These are phyloP conservation scores for Penicillium janthinellum DNA, from an alignment of 2,329 filamentous ascomycete genomes.

Conservation along the genomic window DNA sequence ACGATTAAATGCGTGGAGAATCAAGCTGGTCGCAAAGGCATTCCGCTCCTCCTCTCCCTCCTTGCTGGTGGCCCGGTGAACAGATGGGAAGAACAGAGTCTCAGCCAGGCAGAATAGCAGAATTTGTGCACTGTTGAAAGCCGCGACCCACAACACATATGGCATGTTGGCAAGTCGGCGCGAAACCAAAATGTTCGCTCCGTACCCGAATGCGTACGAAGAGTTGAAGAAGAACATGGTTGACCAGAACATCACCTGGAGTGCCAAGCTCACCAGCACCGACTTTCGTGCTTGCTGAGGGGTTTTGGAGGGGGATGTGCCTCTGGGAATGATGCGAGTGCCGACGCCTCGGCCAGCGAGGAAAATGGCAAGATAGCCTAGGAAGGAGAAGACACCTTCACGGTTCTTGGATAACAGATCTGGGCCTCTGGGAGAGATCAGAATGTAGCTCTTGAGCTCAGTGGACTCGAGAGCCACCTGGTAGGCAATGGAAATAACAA, in stretches of 20 bases:
- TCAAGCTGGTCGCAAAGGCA: slow-evolving; percentile 71
- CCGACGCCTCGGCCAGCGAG: slow-evolving; percentile 84
- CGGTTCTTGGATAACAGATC: slow-evolving; percentile 86
- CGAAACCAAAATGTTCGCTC: slow-evolving; percentile 69
- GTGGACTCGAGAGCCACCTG: slow-evolving; percentile 76
- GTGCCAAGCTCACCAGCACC: slow-evolving; percentile 64
- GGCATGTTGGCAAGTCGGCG: slow-evolving; percentile 89
- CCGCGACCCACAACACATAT: slow-evolving; percentile 89
- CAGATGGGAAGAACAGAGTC: slow-evolving; percentile 72
- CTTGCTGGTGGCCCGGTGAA: slow-evolving; percentile 60
- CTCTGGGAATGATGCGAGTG: slow-evolving; percentile 73
- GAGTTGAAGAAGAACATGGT: slow-evolving; percentile 70
- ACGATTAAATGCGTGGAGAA: slow-evolving; percentile 83
- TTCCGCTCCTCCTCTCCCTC: slow-evolving; percentile 65
- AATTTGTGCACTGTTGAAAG: slow-evolving; percentile 86
- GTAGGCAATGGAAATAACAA: slow-evolving; percentile 70
- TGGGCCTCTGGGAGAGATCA: slow-evolving; percentile 73
- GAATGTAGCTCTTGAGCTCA: slow-evolving; percentile 76
- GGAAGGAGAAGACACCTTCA: slow-evolving; percentile 92
- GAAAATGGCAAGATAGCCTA: slow-evolving; percentile 93
- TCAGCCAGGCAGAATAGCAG: slow-evolving; percentile 78
- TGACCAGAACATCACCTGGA: slow-evolving; percentile 69
- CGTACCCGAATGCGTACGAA: slow-evolving; percentile 68
- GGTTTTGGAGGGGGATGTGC: slow-evolving; percentile 47
- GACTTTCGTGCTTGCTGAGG: slow-evolving; percentile 52